Evolutionary conservation across 1,139 yeast genomes (phyloP).

Genomic region (Blastobotrys apis): DNA sequence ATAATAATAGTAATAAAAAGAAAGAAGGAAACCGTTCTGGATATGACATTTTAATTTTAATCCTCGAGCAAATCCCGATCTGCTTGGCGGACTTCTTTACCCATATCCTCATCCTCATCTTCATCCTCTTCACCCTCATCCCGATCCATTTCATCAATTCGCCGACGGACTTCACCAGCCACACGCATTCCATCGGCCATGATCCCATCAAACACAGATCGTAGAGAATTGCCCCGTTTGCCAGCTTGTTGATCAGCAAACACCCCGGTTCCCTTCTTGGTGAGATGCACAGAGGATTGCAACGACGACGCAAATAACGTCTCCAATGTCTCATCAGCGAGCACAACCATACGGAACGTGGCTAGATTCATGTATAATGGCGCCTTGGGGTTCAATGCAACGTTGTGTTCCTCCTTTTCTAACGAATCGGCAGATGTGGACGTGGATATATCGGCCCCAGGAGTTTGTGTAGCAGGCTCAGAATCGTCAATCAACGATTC

Average conservation of each 20-base stretch:
- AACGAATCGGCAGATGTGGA: no score
- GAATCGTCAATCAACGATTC: no score
- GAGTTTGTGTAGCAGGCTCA: background rate
- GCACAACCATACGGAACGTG: constrained; percentile 88
- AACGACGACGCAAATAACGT: constrained; percentile 68
- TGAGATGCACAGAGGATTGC: constrained; percentile 62
- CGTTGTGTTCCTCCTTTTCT: constrained; percentile 56
- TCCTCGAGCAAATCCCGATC: constrained; percentile 39
- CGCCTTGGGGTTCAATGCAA: constrained; percentile 73
- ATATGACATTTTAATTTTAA: no score
- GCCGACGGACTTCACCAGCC: constrained; percentile 78
- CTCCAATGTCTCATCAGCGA: constrained; percentile 93
- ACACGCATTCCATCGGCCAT: constrained; percentile 90
- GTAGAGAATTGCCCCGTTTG: constrained; percentile 43
- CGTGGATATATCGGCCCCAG: constrained; percentile 22
- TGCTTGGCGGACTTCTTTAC: constrained; percentile 32
- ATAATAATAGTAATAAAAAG: background rate
- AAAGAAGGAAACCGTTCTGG: no score
- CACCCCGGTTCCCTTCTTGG: constrained; percentile 41
- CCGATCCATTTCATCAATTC: constrained; percentile 61
- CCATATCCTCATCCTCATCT: constrained; percentile 30
- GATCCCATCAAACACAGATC: constrained; percentile 88
- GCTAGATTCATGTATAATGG: constrained; percentile 78
- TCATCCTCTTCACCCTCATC: constrained; percentile 30
- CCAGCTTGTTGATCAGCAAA: constrained; percentile 18